Evolutionary conservation across 2,329 filamentous ascomycete genomes (phyloP).

Genomic region (Cadophora sp.): DNA sequence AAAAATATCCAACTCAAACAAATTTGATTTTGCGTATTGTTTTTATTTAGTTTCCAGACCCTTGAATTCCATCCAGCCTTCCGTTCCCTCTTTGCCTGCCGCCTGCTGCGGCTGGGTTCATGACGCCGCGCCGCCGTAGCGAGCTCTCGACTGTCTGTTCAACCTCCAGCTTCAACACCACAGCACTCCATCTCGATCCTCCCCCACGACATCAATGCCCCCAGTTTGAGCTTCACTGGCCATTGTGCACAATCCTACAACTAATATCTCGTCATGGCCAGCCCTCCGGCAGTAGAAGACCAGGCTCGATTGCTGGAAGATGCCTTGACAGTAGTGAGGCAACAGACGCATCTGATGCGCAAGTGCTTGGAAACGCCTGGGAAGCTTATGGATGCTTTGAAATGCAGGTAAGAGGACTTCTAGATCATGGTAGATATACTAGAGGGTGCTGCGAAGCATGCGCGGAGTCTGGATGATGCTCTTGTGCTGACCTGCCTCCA

Average conservation of each 20-base stretch:
- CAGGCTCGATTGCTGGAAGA: constrained; percentile 95
- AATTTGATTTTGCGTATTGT: background rate
- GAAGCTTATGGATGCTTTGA: constrained; percentile 99
- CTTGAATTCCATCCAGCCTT: constrained; percentile 9
- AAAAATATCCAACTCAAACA: background rate
- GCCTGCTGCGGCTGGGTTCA: constrained; percentile 27
- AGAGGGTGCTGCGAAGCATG: constrained; percentile 23
- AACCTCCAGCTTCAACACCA: constrained; percentile 22
- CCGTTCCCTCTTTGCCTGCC: background rate
- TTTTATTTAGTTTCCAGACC: background rate
- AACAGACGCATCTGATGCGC: constrained; percentile 97
- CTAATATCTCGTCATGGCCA: constrained; percentile 51
- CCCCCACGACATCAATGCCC: constrained; percentile 37
- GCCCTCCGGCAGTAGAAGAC: constrained; percentile 73
- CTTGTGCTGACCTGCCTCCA: constrained; percentile 51
- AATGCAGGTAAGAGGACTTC: constrained; percentile 82
- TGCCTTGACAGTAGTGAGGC: constrained; percentile 93
- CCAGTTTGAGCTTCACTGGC: constrained; percentile 38
- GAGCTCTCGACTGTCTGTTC: constrained; percentile 19
- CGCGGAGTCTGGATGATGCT: constrained; percentile 25
- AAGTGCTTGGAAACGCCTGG: constrained; percentile 96
- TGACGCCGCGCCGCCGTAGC: constrained; percentile 34
- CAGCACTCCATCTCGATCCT: constrained; percentile 25
- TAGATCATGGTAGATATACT: constrained; percentile 17
- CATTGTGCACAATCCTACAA: constrained; percentile 36